Conservation (phyloP, 306 rosid species). For the Cucumis hystrix region DNA sequence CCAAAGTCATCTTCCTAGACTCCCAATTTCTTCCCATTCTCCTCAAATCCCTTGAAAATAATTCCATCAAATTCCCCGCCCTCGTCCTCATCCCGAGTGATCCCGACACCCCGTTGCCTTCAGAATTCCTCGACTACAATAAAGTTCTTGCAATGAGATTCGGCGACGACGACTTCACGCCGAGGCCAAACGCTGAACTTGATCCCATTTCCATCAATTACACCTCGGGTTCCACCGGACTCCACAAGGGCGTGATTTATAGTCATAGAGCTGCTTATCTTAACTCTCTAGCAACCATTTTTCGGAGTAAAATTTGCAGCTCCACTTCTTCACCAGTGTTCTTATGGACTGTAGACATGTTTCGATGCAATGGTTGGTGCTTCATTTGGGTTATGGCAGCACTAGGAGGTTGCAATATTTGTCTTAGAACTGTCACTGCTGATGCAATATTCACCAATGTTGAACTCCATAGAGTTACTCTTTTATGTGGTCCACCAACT, state of each 20-base stretch:
- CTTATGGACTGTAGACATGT: conserved; percentile 94
- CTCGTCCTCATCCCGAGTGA: conserved; percentile 33
- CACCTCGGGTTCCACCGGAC: conserved; percentile 81
- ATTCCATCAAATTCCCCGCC: conserved; percentile 26
- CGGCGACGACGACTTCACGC: conserved; percentile 10
- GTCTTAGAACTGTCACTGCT: conserved; percentile 31
- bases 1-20: conserved; percentile 53
- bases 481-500: conserved; percentile 57
- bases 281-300: conserved; percentile 44
- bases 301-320: conserved; percentile 23
- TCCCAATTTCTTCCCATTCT: conserved; percentile 32
- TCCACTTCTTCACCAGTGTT: conserved; percentile 29
- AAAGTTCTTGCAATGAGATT: conserved; percentile 19
- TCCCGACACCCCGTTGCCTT: neutral
- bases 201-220: conserved; percentile 65
- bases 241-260: conserved; percentile 64
- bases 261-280: conserved; percentile 65
- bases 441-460: conserved; percentile 37
- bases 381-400: conserved; percentile 62
- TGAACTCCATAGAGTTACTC: conserved; percentile 39
- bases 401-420: conserved; percentile 71
- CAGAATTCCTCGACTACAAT: conserved; percentile 23
- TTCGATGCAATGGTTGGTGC: conserved; percentile 92
- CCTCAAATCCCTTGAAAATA: conserved; percentile 16
- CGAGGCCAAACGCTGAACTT: conserved; percentile 26